Base-by-base conservation (phyloP, 2,329 filamentous ascomycete species). In the Chaetothyriales sp. region DNA sequence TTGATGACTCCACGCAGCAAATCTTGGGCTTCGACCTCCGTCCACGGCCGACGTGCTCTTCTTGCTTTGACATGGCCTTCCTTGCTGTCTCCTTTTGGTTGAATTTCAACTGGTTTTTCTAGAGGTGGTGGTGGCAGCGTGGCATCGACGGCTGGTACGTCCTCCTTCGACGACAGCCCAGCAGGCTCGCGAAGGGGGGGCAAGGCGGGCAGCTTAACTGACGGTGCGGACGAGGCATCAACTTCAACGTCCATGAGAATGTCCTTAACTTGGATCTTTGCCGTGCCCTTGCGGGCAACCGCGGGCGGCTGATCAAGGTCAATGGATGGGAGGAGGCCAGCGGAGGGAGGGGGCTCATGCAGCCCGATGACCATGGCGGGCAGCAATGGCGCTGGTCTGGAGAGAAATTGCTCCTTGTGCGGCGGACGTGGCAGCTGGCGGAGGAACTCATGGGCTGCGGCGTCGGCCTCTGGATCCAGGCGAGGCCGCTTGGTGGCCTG, bases 271-370 rank as follows among this genome's bases (percentile, higher is more conserved):
- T 60, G 55, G 47, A 60, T 59, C 45, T 59, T 60, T 2, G 58
- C 59, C 26, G 55, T 56, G 5, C 55, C 54, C 25, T 44, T 47
- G 10, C 58, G 54, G 18, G 47, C 43, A 8, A 50, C 25, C 10
- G 28, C 42, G 18, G 55, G 53, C n/a, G 46, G 51, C 18, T 52
- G 51, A 25, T 74, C 73, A 26, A 73, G 69, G 56, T 75, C 76
- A 50, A 82, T 82, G 3, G 76, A 76, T 5, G 79, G 79, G 46
- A 81, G 73, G 5, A 81, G 64, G 10, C 75, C 73, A 45, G 76
- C 76, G 61, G 80, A 75, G 7, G 78, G 78, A 12, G 79, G 79
- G 2, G 79, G 79, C 55, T 82, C 77, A 63, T 81, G 78, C 44
- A 82, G 63, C 6, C 78, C 78, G 59, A 79, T 79, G 9, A 82